Evolutionary conservation across 192 early-diverging fungal genomes (phyloP).

Genomic region (Backusella australiensis): DNA sequence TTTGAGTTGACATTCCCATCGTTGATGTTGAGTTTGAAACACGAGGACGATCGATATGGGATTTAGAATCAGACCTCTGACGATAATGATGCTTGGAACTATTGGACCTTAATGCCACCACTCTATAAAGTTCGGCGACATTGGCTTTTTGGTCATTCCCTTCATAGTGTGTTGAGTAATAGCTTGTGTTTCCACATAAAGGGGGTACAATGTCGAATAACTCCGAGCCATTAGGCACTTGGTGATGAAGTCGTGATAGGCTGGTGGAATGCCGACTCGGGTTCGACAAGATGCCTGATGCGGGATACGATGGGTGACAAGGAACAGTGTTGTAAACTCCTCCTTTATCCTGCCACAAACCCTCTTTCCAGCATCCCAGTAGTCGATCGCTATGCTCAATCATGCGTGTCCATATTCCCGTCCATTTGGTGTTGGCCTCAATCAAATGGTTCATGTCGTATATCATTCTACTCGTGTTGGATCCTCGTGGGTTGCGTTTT

Average conservation of each 20-base stretch:
- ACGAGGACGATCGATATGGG: background rate
- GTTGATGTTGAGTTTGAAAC: conserved; percentile 13
- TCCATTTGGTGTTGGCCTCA: conserved; percentile 28
- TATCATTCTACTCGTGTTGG: conserved; percentile 11
- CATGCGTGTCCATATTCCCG: conserved; percentile 24
- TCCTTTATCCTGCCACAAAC: background rate
- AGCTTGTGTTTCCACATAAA: background rate
- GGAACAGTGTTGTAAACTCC: conserved; percentile 1
- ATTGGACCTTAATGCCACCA: background rate
- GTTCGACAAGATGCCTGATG: background rate
- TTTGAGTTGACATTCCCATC: background rate
- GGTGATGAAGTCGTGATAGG: conserved; percentile 6
- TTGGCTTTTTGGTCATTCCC: background rate
- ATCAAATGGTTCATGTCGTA: conserved; percentile 17
- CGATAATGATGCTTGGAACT: background rate
- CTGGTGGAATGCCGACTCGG: conserved; percentile 15
- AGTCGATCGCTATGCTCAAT: conserved; percentile 19
- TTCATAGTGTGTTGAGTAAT: background rate
- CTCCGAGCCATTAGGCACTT: background rate
- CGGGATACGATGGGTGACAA: conserved; percentile 5
- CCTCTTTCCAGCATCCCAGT: conserved; percentile 13
- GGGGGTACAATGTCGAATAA: conserved; percentile 14
- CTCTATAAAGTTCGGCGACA: background rate
- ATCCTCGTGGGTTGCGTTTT: conserved; percentile 10
- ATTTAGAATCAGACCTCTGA: background rate